phyloP scores from a whole-genome alignment of 1,284 basidiomycete genomes.

The Pyrrhoderma lamaoense region DNA sequence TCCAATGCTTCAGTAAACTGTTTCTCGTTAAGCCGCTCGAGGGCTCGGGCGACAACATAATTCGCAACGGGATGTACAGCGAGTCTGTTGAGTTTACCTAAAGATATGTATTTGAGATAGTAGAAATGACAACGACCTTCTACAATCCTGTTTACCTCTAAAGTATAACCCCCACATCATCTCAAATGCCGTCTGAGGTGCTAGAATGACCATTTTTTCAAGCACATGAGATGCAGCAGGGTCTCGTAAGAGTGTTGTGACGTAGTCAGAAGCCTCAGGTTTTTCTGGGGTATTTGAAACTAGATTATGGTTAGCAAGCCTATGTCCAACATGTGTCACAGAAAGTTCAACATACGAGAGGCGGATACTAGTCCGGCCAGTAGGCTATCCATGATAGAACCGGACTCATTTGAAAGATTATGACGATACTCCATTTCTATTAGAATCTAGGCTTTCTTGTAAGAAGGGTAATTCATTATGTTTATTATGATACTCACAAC shows the following conservation, averaged over 20 bases:
- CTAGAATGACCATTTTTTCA: constrained; percentile 64
- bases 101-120: background rate
- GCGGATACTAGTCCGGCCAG: constrained; percentile 74
- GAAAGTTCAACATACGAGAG: constrained; percentile 40
- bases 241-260: constrained; percentile 74
- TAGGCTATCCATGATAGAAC: constrained; percentile 77
- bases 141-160: too few species aligned
- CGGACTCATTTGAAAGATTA: constrained; percentile 47
- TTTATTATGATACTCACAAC: constrained; percentile 48
- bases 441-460: constrained; percentile 49
- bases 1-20: constrained; percentile 54
- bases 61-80: constrained; percentile 85
- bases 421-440: constrained; percentile 72
- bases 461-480: background rate
- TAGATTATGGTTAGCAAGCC: constrained; percentile 19
- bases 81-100: constrained; percentile 58
- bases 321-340: background rate
- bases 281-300: constrained; percentile 31
- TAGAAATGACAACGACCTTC: background rate
- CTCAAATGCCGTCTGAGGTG: constrained; percentile 56
- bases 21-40: constrained; percentile 49
- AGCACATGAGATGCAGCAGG: constrained; percentile 83
- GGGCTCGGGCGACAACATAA: constrained; percentile 78
- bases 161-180: constrained; percentile 77
- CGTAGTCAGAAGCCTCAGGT: constrained; percentile 59